Percentiles rank a stretch among this genome's conserved stretches.
Conservation (phyloP, 2,329 filamentous ascomycete species). For the Sporothrix mexicana region DNA sequence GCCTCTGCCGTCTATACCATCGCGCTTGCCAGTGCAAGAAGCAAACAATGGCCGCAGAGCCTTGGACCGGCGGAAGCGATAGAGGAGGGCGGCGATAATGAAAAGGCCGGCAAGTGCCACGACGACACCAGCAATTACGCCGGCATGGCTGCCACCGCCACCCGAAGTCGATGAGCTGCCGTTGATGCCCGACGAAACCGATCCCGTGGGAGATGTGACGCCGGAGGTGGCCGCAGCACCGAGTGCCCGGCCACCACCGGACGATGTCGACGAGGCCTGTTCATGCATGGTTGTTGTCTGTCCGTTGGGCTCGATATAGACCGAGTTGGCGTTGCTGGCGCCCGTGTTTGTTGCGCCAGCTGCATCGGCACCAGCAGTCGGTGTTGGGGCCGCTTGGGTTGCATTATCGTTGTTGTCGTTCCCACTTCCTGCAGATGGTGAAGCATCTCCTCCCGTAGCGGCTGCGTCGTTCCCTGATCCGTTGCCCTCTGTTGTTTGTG, state of each 20-base stretch:
- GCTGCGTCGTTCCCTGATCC: background rate
- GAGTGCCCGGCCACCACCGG: background rate
- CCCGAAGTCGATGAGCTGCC: background rate
- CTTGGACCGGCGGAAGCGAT: constrained; percentile 31
- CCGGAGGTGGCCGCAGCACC: background rate
- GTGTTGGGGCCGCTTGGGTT: background rate
- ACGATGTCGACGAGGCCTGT: background rate
- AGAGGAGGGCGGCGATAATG: constrained; percentile 24
- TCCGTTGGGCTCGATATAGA: constrained; percentile 30
- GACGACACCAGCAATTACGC: constrained; percentile 31
- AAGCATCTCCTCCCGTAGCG: background rate
- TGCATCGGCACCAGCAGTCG: background rate
- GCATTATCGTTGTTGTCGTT: background rate
- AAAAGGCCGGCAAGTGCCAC: constrained; percentile 5
- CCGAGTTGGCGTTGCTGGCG: constrained; percentile 11
- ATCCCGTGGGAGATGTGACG: background rate
- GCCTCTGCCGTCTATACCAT: background rate
- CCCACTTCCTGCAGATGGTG: background rate
- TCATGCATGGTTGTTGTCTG: constrained; percentile 18
- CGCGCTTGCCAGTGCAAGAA: background rate
- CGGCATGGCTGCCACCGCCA: constrained; percentile 21
- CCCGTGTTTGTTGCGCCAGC: constrained; percentile 12
- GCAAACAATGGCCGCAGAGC: constrained; percentile 23
- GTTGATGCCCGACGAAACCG: background rate
- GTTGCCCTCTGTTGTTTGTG: background rate